Evolutionary conservation across 495 filamentous ascomycete species (phyloP).

Genomic region (Podospora conica): DNA sequence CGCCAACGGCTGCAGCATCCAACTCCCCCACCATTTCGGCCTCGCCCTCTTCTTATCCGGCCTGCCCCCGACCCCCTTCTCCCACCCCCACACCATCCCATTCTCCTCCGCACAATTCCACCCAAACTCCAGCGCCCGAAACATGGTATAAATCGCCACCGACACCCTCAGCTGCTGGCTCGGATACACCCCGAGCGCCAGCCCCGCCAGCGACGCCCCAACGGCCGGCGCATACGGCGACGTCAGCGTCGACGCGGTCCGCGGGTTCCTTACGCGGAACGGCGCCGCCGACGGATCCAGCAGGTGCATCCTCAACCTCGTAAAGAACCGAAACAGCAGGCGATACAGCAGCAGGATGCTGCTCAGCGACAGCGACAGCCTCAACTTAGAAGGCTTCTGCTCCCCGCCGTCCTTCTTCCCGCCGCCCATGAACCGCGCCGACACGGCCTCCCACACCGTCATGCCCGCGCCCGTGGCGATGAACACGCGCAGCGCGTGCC

Average conservation of each 20-base stretch:
- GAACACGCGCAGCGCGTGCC: conserved; percentile 71
- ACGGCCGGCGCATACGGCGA: conserved; percentile 79
- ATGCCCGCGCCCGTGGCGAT: conserved; percentile 60
- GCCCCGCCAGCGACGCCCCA: conserved; percentile 78
- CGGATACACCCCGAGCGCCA: conserved; percentile 74
- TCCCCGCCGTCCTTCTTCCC: conserved; percentile 42
- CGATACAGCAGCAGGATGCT: conserved; percentile 81
- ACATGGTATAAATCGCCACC: conserved; percentile 69
- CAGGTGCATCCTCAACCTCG: conserved; percentile 68
- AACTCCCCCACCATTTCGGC: conserved; percentile 92
- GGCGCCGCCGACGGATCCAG: conserved; percentile 64
- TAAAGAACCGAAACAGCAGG: conserved; percentile 84
- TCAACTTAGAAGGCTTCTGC: conserved; percentile 62
- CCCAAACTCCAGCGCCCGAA: conserved; percentile 74
- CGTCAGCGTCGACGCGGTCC: conserved; percentile 63
- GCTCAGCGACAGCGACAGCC: conserved; percentile 74
- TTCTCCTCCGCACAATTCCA: conserved; percentile 79
- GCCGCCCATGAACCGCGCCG: conserved; percentile 34
- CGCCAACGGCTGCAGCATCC: conserved; percentile 89
- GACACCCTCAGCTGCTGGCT: conserved; percentile 70
- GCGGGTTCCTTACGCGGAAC: conserved; percentile 79
- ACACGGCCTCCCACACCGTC: conserved; percentile 62
- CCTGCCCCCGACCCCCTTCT: conserved; percentile 26
- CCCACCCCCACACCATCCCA: conserved; percentile 65
- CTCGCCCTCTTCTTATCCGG: conserved; percentile 38